These are phyloP conservation scores for Tricharina praecox DNA, from an alignment of 495 filamentous ascomycete species.

Conservation along the genomic window DNA sequence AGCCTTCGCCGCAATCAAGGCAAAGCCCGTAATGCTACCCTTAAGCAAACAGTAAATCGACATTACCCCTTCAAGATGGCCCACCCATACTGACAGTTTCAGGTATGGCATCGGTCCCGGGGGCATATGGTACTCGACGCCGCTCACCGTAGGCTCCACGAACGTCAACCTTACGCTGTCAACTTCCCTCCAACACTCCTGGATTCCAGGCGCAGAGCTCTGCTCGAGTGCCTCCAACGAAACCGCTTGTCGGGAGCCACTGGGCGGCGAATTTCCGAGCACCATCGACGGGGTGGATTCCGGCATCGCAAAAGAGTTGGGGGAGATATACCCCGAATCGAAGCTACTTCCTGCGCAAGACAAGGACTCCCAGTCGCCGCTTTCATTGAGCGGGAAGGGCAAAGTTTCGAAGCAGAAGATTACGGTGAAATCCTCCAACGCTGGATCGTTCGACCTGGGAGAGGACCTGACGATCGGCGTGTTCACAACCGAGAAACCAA, in stretches of 20 bases:
- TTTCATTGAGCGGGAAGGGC: conserved; percentile 12
- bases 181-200: conserved; percentile 10
- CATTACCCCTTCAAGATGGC: conserved; percentile 2
- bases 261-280: conserved; percentile 5
- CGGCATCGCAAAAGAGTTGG: conserved; percentile 1
- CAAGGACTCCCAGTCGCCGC: conserved; percentile 7
- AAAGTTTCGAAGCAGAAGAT: conserved; percentile 8
- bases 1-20: background rate
- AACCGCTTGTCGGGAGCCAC: conserved; percentile 2
- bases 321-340: conserved; percentile 12
- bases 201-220: conserved; percentile 14
- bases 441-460: conserved; percentile 11
- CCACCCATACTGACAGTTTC: background rate
- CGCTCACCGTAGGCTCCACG: conserved; percentile 11
- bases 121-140: conserved; percentile 14
- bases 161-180: conserved; percentile 18
- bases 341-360: background rate
- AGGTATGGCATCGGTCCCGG: background rate
- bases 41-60: conserved; percentile 12
- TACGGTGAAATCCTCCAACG: conserved; percentile 7
- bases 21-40: conserved; percentile 20
- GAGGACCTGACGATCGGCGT: conserved; percentile 10
- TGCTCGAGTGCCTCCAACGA: conserved; percentile 9
- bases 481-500: conserved; percentile 8
- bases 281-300: background rate